A percentile compares a stretch with the other conserved stretches of the same genome.
Conservation (phyloP, 139 green algal species). For the Chlamydomonas applanata region DNA sequence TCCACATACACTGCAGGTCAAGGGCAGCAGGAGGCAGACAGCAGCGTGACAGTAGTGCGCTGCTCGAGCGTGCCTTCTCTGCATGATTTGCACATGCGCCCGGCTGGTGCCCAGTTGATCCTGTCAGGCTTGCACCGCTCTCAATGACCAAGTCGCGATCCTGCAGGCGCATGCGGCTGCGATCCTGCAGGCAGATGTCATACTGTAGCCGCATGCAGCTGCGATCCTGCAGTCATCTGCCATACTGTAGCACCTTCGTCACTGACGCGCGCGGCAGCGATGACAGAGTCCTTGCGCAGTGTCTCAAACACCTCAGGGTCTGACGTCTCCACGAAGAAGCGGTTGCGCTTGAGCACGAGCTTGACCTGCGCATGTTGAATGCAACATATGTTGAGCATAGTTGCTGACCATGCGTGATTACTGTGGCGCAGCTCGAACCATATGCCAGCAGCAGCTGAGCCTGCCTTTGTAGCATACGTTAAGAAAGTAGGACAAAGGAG, state of each 20-base stretch:
- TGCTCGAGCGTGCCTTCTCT: too few species aligned
- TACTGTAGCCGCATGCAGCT: too few species aligned
- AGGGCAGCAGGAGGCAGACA: neutral
- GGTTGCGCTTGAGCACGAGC: conserved; percentile 94
- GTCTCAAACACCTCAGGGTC: conserved; percentile 72
- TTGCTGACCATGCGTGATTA: neutral
- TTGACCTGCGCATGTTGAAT: conserved; percentile 68
- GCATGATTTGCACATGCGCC: too few species aligned
- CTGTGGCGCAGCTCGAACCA: neutral
- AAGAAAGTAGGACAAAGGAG: too few species aligned
- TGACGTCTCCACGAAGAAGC: conserved; percentile 91
- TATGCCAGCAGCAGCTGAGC: neutral
- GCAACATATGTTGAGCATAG: neutral
- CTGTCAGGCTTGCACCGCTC: neutral
- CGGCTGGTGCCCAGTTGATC: neutral
- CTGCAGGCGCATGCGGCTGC: neutral
- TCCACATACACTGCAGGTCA: conserved; percentile 7
- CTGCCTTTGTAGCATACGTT: too few species aligned
- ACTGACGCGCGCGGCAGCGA: conserved; percentile 13
- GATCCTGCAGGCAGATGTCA: neutral
- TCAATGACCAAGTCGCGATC: too few species aligned
- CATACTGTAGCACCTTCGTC: conserved; percentile 23
- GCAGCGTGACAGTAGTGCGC: neutral
- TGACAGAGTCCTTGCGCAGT: conserved; percentile 17
- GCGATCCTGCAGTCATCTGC: neutral